Percentiles rank a stretch among this genome's conserved stretches.
Evolutionary conservation across 2,329 filamentous ascomycete species (phyloP).

Genomic region (Epichloe festucae): DNA sequence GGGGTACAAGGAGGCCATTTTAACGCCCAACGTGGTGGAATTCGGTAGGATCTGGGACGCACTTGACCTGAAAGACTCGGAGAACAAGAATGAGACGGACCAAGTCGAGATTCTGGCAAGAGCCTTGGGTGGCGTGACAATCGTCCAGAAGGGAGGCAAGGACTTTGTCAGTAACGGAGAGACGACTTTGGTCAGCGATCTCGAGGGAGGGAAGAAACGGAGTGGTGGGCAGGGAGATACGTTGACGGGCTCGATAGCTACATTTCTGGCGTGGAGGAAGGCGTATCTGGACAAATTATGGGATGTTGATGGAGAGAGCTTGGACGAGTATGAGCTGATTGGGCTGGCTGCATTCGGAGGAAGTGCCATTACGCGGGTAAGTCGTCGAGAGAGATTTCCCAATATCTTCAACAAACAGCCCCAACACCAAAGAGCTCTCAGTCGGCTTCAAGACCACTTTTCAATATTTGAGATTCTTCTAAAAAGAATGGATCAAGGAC

Average conservation of each 20-base stretch:
- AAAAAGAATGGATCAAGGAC: background rate
- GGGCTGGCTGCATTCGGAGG: conserved; percentile 76
- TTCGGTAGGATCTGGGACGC: conserved; percentile 71
- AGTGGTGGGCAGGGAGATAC: conserved; percentile 95
- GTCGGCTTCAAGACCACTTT: no score
- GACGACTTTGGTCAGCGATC: conserved; percentile 61
- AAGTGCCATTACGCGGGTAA: conserved; percentile 69
- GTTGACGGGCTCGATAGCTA: conserved; percentile 77
- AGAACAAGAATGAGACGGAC: conserved; percentile 22
- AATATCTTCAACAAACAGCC: no score
- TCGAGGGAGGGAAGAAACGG: conserved; percentile 73
- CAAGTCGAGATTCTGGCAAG: conserved; percentile 54
- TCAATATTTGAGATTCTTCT: no score
- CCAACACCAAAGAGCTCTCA: no score
- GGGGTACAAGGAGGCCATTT: conserved; percentile 70
- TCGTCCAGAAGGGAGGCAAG: conserved; percentile 75
- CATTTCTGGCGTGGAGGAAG: conserved; percentile 75
- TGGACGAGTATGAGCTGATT: conserved; percentile 47
- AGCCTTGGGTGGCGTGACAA: conserved; percentile 74
- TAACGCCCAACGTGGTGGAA: conserved; percentile 93
- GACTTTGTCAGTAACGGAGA: conserved; percentile 77
- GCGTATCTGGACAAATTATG: conserved; percentile 78
- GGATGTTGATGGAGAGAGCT: conserved; percentile 38
- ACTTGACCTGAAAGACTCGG: conserved; percentile 49
- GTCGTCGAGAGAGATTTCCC: conserved; percentile 14